Conservation (phyloP, 345 rosid genomes). For the Psidium guajava region DNA sequence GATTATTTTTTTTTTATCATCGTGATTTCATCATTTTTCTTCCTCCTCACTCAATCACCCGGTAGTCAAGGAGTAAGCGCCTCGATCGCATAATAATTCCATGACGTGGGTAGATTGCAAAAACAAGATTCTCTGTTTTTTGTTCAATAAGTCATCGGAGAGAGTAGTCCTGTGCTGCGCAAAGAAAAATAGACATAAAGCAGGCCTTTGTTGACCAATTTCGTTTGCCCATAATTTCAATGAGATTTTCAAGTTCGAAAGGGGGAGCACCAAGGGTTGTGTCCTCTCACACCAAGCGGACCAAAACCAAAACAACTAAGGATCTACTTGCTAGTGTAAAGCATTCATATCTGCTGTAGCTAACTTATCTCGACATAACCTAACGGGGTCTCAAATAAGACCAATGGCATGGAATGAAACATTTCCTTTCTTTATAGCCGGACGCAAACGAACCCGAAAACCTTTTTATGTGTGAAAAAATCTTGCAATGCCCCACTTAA, state of each 20-base stretch:
- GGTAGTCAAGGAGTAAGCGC: rapidly evolving
- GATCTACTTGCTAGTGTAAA: background rate
- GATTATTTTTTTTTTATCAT: background rate
- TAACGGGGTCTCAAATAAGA: background rate
- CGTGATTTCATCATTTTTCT: rapidly evolving
- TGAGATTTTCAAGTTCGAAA: no score
- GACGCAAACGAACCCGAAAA: background rate
- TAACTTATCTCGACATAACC: background rate
- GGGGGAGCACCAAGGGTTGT: no score
- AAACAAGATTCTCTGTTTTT: background rate
- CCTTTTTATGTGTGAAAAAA: background rate
- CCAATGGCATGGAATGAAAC: background rate
- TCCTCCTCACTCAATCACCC: rapidly evolving
- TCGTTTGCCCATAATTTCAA: no score
- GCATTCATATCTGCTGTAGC: background rate
- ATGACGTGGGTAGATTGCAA: background rate
- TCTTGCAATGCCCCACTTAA: background rate
- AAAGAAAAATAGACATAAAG: no score
- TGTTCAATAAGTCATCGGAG: no score
- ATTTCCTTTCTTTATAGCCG: background rate
- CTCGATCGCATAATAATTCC: background rate
- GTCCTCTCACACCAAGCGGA: no score
- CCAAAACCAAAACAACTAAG: background rate
- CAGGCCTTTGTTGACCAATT: no score
- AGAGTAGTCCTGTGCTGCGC: no score